Conservation (phyloP, 441 rosid genomes). For the Adansonia gregorii region DNA sequence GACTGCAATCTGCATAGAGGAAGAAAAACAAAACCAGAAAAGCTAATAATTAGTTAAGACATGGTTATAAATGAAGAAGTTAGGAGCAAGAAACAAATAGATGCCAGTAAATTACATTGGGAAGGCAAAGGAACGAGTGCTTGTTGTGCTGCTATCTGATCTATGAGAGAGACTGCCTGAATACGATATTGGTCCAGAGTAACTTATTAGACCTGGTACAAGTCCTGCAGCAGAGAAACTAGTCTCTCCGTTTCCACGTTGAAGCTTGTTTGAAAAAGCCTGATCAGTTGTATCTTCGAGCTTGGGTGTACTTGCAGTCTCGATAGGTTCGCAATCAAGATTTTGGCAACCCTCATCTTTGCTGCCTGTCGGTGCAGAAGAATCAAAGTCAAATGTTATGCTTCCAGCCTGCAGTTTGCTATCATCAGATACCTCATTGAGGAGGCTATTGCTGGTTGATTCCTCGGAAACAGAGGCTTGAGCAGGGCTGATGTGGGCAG, state of each 20-base stretch:
- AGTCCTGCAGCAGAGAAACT: conserved; percentile 74
- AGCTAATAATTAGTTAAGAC: not conserved
- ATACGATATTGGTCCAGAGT: conserved; percentile 67
- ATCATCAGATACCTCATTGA: conserved; percentile 28
- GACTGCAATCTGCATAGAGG: conserved; percentile 65
- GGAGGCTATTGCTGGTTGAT: conserved; percentile 22
- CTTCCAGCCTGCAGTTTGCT: conserved; percentile 35
- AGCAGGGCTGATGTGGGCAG: conserved; percentile 26
- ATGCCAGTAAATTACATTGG: conserved; percentile 55
- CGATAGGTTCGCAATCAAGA: conserved; percentile 24
- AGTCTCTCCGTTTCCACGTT: conserved; percentile 53
- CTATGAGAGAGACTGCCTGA: conserved; percentile 82
- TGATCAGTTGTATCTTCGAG: conserved; percentile 31
- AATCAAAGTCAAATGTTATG: conserved; percentile 30
- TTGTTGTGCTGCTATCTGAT: conserved; percentile 88
- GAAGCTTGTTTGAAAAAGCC: conserved; percentile 39
- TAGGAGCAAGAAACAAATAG: not conserved
- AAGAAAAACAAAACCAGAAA: not conserved
- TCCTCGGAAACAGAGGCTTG: conserved; percentile 20
- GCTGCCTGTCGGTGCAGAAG: conserved; percentile 29
- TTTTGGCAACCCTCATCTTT: conserved; percentile 30
- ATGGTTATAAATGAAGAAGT: not conserved
- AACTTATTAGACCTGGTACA: conserved; percentile 61
- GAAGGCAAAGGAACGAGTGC: conserved; percentile 89
- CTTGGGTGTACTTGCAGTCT: conserved; percentile 23